These are phyloP conservation scores for Asterella californica DNA, from an alignment of 225 moss, liverwort and hornwort genomes.

Conservation along the genomic window DNA sequence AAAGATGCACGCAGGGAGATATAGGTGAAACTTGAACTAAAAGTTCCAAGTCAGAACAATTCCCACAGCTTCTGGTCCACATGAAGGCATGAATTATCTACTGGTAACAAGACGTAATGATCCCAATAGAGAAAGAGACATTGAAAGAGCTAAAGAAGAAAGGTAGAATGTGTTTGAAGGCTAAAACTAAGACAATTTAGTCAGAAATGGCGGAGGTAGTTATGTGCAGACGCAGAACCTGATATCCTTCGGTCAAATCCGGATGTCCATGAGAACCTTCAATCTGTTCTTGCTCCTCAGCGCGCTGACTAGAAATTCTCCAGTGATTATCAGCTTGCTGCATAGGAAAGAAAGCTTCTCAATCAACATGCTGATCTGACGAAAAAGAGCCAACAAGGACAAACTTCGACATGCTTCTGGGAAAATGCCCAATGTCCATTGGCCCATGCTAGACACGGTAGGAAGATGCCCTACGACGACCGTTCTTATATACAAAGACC, in stretches of 20 bases:
- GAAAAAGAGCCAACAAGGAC: neutral
- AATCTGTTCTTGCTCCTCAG: neutral
- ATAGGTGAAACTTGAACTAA: neutral
- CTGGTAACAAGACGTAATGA: neutral
- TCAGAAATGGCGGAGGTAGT: neutral
- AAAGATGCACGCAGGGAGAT: neutral
- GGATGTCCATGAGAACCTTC: neutral
- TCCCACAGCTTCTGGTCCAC: neutral
- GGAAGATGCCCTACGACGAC: neutral
- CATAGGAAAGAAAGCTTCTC: neutral
- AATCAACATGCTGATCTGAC: neutral
- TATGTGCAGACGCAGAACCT: neutral
- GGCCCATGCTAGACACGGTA: too few species aligned
- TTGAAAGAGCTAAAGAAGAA: neutral
- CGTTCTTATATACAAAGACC: neutral
- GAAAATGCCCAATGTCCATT: too few species aligned
- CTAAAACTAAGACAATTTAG: neutral
- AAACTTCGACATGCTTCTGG: neutral
- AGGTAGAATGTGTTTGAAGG: neutral
- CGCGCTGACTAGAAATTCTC: neutral
- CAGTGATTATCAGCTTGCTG: constrained; percentile 10
- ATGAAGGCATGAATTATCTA: neutral
- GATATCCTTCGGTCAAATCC: neutral
- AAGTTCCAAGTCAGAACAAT: neutral
- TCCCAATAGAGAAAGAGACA: neutral